phyloP scores from a whole-genome alignment of 805 yeast genomes.

The Yamadazyma philogaea region DNA sequence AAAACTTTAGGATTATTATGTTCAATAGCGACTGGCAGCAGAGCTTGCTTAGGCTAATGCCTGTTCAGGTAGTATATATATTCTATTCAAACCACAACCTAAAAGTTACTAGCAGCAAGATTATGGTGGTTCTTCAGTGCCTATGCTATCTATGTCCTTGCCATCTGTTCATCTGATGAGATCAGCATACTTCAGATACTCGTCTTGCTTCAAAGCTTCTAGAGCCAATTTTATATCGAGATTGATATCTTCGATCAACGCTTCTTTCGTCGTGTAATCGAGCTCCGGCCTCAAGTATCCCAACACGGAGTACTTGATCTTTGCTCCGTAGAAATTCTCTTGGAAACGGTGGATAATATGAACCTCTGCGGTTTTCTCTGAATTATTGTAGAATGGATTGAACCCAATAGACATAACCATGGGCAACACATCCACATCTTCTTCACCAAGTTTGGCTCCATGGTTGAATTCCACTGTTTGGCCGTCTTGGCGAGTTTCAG shows the following conservation, averaged over 20 bases:
- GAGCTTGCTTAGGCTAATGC: no score
- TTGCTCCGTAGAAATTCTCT: conserved; percentile 77
- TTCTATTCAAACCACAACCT: no score
- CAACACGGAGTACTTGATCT: conserved; percentile 61
- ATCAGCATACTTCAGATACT: neutral
- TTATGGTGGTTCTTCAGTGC: no score
- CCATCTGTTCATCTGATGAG: neutral
- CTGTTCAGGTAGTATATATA: neutral
- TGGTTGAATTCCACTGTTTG: conserved; percentile 48
- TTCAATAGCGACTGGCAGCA: no score
- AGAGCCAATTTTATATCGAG: conserved; percentile 71
- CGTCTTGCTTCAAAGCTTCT: conserved; percentile 33
- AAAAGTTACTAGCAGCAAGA: no score
- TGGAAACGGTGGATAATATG: conserved; percentile 77
- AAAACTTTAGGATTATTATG: no score
- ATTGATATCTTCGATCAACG: conserved; percentile 78
- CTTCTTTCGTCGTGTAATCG: conserved; percentile 79
- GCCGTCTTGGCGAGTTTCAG: conserved; percentile 22
- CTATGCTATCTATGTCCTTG: no score
- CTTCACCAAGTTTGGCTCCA: conserved; percentile 49
- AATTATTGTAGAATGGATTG: conserved; percentile 87
- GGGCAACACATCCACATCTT: conserved; percentile 55
- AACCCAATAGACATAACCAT: conserved; percentile 96
- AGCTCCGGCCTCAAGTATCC: conserved; percentile 93
- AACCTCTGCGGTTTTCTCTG: conserved; percentile 78